Conservation (phyloP, 2,329 filamentous ascomycete species). For the Trichoderma oligosporum region DNA sequence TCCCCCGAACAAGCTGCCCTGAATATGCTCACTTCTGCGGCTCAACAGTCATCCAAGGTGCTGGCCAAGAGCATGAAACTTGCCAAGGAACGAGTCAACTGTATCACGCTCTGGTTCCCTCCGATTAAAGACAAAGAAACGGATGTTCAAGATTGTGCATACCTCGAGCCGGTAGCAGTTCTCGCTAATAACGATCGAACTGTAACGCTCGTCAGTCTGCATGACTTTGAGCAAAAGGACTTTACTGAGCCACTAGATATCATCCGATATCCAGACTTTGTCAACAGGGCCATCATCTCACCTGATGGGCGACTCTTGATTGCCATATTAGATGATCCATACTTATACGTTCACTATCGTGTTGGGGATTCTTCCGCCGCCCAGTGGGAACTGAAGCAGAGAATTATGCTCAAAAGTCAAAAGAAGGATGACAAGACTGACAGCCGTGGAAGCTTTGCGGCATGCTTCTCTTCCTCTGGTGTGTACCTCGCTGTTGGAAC, state of each 20-base stretch:
- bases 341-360: slow-evolving; percentile 75
- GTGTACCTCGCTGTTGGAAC: slow-evolving; percentile 71
- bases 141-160: slow-evolving; percentile 31
- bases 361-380: slow-evolving; percentile 34
- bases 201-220: slow-evolving; percentile 76
- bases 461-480: slow-evolving; percentile 70
- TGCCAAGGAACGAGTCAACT: slow-evolving; percentile 61
- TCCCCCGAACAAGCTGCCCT: slow-evolving; percentile 12
- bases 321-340: slow-evolving; percentile 83
- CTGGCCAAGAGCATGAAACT: slow-evolving; percentile 51
- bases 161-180: slow-evolving; percentile 58
- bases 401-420: slow-evolving; percentile 57
- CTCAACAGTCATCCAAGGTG: slow-evolving; percentile 38
- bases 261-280: slow-evolving; percentile 73
- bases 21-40: slow-evolving; percentile 9
- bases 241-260: slow-evolving; percentile 60
- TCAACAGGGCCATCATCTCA: slow-evolving; percentile 93
- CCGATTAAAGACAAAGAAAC: slow-evolving; percentile 33
- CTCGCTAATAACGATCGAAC: slow-evolving; percentile 90
- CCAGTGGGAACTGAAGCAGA: slow-evolving; percentile 50
- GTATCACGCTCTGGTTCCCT: slow-evolving; percentile 61
- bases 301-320: slow-evolving; percentile 78
- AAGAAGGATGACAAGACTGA: slow-evolving; percentile 51
- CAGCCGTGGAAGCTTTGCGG: slow-evolving; percentile 69
- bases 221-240: slow-evolving; percentile 48